These are phyloP conservation scores for Aethionema arabicum DNA, from an alignment of 345 rosid species.

Conservation along the genomic window DNA sequence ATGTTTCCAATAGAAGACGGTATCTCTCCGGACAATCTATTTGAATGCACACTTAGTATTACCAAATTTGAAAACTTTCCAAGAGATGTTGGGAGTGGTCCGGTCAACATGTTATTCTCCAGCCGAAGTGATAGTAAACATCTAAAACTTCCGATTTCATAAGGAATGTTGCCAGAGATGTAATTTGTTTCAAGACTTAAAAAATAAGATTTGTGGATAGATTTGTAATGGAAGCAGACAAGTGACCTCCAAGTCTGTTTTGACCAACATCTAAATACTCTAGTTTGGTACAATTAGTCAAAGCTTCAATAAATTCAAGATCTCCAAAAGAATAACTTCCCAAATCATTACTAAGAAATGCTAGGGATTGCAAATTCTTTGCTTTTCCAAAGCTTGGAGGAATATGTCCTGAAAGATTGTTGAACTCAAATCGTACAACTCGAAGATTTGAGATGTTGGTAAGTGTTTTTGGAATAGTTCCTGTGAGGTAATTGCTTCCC, in stretches of 20 bases:
- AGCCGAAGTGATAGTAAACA: background rate
- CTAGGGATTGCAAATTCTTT: rapidly evolving
- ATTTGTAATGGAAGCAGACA: background rate
- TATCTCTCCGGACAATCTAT: background rate
- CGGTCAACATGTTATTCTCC: background rate
- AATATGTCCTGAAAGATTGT: slow-evolving; percentile 7
- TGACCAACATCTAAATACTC: background rate
- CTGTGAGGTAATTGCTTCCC: background rate
- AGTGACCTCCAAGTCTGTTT: background rate
- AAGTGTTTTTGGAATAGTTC: slow-evolving; percentile 10
- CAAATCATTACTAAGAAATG: background rate
- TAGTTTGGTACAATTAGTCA: slow-evolving; percentile 24
- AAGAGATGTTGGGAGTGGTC: background rate
- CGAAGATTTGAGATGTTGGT: background rate
- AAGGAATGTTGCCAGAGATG: background rate
- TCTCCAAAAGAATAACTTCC: slow-evolving; percentile 5
- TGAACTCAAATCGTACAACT: rapidly evolving
- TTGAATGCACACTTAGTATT: background rate
- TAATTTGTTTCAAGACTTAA: background rate
- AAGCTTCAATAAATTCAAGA: slow-evolving; percentile 17
- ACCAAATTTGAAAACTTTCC: background rate
- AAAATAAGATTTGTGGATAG: background rate
- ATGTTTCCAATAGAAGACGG: slow-evolving; percentile 25
- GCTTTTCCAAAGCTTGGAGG: background rate
- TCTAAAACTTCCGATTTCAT: background rate